phyloP scores from a whole-genome alignment of 306 rosid species.

The Luffa aegyptiaca region DNA sequence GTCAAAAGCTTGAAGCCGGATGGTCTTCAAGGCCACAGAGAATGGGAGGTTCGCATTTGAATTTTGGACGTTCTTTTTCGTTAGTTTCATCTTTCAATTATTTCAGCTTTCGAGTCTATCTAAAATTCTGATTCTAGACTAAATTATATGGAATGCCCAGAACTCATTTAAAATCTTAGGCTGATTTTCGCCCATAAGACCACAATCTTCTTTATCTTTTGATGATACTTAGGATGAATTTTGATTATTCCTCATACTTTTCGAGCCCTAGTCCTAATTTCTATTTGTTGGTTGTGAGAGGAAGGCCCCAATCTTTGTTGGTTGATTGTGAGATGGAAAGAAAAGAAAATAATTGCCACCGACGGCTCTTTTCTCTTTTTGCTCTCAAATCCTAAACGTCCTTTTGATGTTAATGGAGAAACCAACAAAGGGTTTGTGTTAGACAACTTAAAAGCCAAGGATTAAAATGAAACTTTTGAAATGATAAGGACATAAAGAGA shows the following conservation, averaged over 20 bases:
- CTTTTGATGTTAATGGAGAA: neutral
- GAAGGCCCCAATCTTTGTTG: neutral
- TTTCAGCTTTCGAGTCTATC: neutral
- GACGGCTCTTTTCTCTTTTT: neutral
- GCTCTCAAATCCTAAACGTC: neutral
- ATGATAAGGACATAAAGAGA: neutral
- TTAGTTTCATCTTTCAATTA: neutral
- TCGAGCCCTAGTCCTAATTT: neutral
- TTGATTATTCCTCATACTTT: neutral
- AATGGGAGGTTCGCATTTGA: conserved; percentile 89
- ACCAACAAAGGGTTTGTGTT: neutral
- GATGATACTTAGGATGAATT: neutral
- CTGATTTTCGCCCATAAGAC: too few species aligned
- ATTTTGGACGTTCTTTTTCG: conserved; percentile 14
- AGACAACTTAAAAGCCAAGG: neutral
- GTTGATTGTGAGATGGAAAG: neutral
- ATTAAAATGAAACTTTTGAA: neutral
- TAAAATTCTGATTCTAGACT: neutral
- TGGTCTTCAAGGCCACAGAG: conserved; percentile 98
- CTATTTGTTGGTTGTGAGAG: neutral
- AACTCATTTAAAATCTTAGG: too few species aligned
- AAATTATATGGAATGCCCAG: neutral
- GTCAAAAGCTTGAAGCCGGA: conserved; percentile 94
- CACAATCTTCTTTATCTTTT: neutral
- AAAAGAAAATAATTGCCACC: neutral